Base-by-base conservation (phyloP, 345 rosid species). In the Dimocarpus longan region DNA sequence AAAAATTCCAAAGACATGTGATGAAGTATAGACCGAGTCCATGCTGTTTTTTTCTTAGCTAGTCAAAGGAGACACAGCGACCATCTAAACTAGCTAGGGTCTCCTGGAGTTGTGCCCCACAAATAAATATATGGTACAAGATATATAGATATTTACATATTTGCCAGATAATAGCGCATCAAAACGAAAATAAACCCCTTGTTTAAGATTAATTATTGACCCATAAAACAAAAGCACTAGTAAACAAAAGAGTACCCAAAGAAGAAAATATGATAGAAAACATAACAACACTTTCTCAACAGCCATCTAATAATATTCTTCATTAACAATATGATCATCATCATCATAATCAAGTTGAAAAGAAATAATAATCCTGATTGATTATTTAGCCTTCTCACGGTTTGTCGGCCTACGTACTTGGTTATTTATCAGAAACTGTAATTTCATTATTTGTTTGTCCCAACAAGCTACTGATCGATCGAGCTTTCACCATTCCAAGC, bases 401-500 rank as follows among this genome's bases (percentile, higher is more conserved):
- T 32, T 32, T 32, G 37, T 32, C 2, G 37, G 75, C 63, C 68
- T 70, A 78, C 67, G 18, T 44, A 43, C 12, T 10, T 39, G 77
- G 68, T 44, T 64, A 18, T 69, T 44, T 26, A 28, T 81, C 84
- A 50, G 74, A 63, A 43, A 65, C 42, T 43, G 70, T 43, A n/a
- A 76, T 13, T 16, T 67, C 83, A 68, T 71, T 59, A 59, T 83
- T 67, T 3, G 77, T 76, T 83, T 91, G 93, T 52, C 93, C 93
- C 67, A 95, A 89, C 86, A 95, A 85, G 87, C 97, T 93, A 85
- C 93, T 95, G 65, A 95, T 90, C 0, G 98, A 95, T 79, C 99
- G 93, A 76, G 99, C 99, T 84, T 95, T 95, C 19, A 95, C 98
- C 86, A 81, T 74, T 8, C 97, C 99, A 28, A 95, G 92, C 94